Evolutionary conservation across 345 rosid genomes (phyloP).

Genomic region (Populus tremula): DNA sequence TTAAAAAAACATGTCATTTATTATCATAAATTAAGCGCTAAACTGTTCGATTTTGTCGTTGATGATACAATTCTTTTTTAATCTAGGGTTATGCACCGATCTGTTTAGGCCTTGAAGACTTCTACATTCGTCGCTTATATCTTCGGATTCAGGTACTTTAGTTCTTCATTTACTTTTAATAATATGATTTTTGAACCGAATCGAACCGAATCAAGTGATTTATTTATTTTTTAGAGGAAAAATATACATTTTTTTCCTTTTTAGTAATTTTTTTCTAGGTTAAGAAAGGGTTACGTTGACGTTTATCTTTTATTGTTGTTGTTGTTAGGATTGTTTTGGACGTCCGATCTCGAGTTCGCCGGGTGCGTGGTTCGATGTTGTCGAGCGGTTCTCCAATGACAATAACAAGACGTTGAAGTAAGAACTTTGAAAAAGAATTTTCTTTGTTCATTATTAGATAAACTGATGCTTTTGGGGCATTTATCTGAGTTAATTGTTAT

Average conservation of each 20-base stretch:
- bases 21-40: not conserved
- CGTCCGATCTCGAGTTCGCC: constrained; percentile 87
- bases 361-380: constrained; percentile 84
- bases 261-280: not conserved
- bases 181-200: not conserved
- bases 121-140: constrained; percentile 79
- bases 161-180: not conserved
- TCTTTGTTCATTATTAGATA: not conserved
- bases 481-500: constrained; percentile 1
- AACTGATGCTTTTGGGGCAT: not conserved
- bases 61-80: not conserved
- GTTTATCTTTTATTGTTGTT: not conserved
- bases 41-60: not conserved
- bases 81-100: constrained; percentile 87
- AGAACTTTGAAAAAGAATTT: constrained; percentile 5
- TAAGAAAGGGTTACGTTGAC: not conserved
- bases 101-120: constrained; percentile 86
- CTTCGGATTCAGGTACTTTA: constrained; percentile 76
- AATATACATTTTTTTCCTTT: not conserved
- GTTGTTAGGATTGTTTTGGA: constrained; percentile 73
- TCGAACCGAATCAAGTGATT: not conserved
- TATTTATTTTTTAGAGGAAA: not conserved
- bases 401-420: constrained; percentile 80
- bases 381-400: constrained; percentile 78
- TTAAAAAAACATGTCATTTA: not conserved